A percentile compares a stretch with the other conserved stretches of the same genome.
Evolutionary conservation across 495 filamentous ascomycete genomes (phyloP).

Genomic region (Aspergillus conjunctus): DNA sequence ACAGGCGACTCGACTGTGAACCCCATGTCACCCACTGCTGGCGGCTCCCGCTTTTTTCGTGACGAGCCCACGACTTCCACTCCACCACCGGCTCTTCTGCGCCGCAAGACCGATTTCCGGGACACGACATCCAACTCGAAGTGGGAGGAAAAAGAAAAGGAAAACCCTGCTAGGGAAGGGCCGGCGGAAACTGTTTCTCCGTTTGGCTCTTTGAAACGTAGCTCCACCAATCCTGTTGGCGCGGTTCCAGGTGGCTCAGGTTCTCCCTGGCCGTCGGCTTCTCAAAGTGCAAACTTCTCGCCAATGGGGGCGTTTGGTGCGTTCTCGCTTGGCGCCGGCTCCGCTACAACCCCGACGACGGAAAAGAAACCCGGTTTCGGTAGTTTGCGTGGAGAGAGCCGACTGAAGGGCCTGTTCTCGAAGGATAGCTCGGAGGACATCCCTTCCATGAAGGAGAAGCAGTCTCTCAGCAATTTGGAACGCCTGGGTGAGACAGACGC

Average conservation of each 20-base stretch:
- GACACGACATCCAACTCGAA: slow-evolving; percentile 44
- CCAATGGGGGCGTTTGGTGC: slow-evolving; percentile 87
- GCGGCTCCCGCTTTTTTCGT: slow-evolving; percentile 55
- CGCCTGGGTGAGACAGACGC: slow-evolving; percentile 55
- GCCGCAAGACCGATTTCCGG: slow-evolving; percentile 72
- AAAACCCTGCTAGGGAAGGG: slow-evolving; percentile 39
- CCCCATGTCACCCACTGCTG: slow-evolving; percentile 57
- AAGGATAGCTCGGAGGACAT: slow-evolving; percentile 74
- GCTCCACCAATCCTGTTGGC: slow-evolving; percentile 64
- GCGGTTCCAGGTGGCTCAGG: slow-evolving; percentile 51
- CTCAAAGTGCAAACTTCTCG: slow-evolving; percentile 60
- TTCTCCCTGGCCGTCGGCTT: slow-evolving; percentile 69
- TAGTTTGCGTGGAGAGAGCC: slow-evolving; percentile 72
- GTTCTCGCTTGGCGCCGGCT: slow-evolving; percentile 63
- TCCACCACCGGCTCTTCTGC: slow-evolving; percentile 66
- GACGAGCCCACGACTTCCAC: slow-evolving; percentile 62
- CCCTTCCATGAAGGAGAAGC: slow-evolving; percentile 54
- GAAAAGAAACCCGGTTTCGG: slow-evolving; percentile 74
- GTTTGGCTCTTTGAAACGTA: slow-evolving; percentile 68
- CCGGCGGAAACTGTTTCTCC: slow-evolving; percentile 50
- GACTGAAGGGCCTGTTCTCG: slow-evolving; percentile 79
- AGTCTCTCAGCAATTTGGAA: slow-evolving; percentile 53
- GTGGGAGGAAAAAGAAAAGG: slow-evolving; percentile 48
- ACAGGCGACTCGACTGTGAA: slow-evolving; percentile 73
- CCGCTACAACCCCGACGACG: slow-evolving; percentile 51